Conservation (phyloP, 73 alveolate species). For the Paramecium sonneborni region DNA sequence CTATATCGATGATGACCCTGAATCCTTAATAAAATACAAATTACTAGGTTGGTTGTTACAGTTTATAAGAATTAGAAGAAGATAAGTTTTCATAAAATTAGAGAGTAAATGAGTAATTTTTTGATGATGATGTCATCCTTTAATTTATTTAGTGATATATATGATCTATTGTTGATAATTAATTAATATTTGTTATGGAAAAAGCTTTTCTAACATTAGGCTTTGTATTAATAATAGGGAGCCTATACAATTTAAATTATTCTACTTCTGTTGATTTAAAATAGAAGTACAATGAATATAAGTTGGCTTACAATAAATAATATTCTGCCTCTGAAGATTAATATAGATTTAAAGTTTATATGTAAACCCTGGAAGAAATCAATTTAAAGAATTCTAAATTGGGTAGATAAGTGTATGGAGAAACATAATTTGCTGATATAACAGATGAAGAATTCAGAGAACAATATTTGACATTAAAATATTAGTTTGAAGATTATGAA, state of each 20-base stretch:
- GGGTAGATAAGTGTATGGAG: conserved; percentile 51
- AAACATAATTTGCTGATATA: conserved; percentile 63
- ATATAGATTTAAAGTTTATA: conserved; percentile 60
- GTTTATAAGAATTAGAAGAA: neutral
- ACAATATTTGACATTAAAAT: conserved; percentile 33
- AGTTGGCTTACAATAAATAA: neutral
- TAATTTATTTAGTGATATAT: neutral
- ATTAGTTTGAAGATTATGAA: neutral
- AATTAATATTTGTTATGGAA: neutral
- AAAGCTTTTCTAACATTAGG: neutral
- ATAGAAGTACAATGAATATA: neutral
- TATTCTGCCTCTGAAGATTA: neutral
- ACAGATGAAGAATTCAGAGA: conserved; percentile 70
- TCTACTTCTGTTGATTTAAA: neutral
- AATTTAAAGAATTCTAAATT: neutral
- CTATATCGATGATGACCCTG: neutral
- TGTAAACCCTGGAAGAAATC: conserved; percentile 44
- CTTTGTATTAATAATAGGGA: neutral
- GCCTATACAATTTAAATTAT: neutral
- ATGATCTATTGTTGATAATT: neutral
- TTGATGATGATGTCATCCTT: conserved; percentile 3
- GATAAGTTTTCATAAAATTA: neutral
- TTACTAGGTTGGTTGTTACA: neutral
- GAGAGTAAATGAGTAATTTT: neutral
- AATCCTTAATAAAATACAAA: neutral